Base-by-base conservation (phyloP, 345 rosid species). In the Syzygium jambos region DNA sequence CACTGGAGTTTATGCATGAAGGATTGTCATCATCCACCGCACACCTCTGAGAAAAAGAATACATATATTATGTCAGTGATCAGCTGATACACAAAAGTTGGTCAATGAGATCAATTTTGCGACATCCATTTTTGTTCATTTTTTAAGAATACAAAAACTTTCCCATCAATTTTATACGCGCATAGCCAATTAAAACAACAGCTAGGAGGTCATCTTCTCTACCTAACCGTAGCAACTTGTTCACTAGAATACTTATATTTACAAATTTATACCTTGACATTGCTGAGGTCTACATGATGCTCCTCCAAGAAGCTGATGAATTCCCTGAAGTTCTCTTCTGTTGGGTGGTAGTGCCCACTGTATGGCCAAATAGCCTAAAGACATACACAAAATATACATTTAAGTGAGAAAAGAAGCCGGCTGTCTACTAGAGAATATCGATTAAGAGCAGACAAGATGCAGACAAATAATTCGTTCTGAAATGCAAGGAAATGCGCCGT, bases 261-360 rank as follows among this genome's bases (percentile, higher is more conserved):
- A 55, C 15, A 46, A 49, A 77, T 84, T 1, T 17, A 34, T 90
- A 98, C 99, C 99, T 95, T 95, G 15, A 96, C 99, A 63, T 94
- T 89, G 84, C 95, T 91, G 85, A 98, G 98, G 89, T 98, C 95
- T 4, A 98, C 97, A 15, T 91, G 49, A 78, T 96, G 90, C 46
- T 95, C 98, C 85, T 90, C 87, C 23, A 98, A 96, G 87, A 94
- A 98, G 86, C 87, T 85, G 14, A 96, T 90, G 89, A 96, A 98
- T 77, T 95, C 99, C 91, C 51, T 88, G 90, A 98, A 96, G 80
- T 98, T 95, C n/a, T 95, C 99, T 78, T 96, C 99, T 1, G 98
- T 98, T 16, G 99, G 99, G 85, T 80, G 98, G 89, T 98, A 98
- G 89, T 98, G 99, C 78, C 99, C 99, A 78, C 99, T 98, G 85